Conservation (phyloP, 805 yeast species). For the Suhomyces pyralidae region DNA sequence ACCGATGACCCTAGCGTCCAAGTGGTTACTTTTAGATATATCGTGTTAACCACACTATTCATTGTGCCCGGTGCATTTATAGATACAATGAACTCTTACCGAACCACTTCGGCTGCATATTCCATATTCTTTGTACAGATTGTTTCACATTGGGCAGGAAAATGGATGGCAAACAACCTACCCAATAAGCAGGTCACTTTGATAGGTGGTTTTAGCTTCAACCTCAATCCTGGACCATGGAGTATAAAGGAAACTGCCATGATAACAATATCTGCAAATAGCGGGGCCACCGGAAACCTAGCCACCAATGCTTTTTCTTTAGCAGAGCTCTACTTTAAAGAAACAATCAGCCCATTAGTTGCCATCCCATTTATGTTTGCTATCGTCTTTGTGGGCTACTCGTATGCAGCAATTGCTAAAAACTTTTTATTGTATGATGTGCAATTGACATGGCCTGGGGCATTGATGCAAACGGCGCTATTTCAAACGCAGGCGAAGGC, state of each 20-base stretch:
- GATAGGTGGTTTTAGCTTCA: slow-evolving; percentile 23
- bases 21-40: slow-evolving; percentile 35
- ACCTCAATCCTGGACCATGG: slow-evolving; percentile 56
- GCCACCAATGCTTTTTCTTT: slow-evolving; percentile 48
- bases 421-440: slow-evolving; percentile 46
- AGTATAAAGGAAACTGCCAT: slow-evolving; percentile 52
- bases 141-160: slow-evolving; percentile 46
- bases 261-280: slow-evolving; percentile 50
- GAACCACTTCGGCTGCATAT: slow-evolving; percentile 48
- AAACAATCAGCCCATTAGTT: slow-evolving; percentile 30
- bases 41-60: slow-evolving; percentile 31
- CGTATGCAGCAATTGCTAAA: slow-evolving; percentile 51
- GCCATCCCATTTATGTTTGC: slow-evolving; percentile 50
- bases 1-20: slow-evolving; percentile 40
- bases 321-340: slow-evolving; percentile 43
- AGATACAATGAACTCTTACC: slow-evolving; percentile 40
- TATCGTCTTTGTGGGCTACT: slow-evolving; percentile 51
- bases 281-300: slow-evolving; percentile 51
- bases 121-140: slow-evolving; percentile 53
- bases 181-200: slow-evolving; percentile 29
- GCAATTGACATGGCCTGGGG: slow-evolving; percentile 47
- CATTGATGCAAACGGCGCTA: slow-evolving; percentile 50
- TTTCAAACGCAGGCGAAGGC: slow-evolving; percentile 29
- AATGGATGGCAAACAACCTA: slow-evolving; percentile 40
- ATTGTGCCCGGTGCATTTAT: slow-evolving; percentile 43